Conservation (phyloP, 208 protist species). For the Naegleria gruberi region DNA sequence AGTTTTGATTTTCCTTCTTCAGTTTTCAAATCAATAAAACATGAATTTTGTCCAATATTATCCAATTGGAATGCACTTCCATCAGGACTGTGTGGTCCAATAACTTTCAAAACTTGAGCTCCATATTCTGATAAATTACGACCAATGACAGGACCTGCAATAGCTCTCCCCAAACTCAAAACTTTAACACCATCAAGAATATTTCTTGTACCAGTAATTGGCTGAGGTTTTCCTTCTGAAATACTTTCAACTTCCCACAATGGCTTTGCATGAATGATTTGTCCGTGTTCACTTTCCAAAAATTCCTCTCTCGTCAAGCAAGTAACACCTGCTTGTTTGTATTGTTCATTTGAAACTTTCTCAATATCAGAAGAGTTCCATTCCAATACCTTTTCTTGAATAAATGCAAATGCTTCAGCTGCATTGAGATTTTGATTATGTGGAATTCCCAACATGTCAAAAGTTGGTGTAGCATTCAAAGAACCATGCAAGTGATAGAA, state of each 20-base stretch:
- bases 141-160: background rate
- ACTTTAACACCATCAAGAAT: background rate
- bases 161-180: background rate
- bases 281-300: background rate
- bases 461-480: background rate
- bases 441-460: background rate
- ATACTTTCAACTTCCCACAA: background rate
- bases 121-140: background rate
- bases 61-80: background rate
- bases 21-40: background rate
- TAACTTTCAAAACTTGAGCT: background rate
- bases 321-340: background rate
- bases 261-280: background rate
- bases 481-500: background rate
- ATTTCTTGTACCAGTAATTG: background rate
- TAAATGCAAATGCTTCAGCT: background rate
- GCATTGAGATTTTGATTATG: background rate
- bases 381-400: background rate
- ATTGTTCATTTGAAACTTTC: background rate
- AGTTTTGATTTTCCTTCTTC: background rate
- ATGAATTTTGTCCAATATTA: background rate
- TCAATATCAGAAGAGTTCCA: background rate
- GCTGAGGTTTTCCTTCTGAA: background rate
- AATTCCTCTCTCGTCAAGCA: background rate
- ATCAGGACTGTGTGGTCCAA: background rate